phyloP scores from a whole-genome alignment of 371 early-diverging fungal genomes.

The Saksenaea oblongispora region DNA sequence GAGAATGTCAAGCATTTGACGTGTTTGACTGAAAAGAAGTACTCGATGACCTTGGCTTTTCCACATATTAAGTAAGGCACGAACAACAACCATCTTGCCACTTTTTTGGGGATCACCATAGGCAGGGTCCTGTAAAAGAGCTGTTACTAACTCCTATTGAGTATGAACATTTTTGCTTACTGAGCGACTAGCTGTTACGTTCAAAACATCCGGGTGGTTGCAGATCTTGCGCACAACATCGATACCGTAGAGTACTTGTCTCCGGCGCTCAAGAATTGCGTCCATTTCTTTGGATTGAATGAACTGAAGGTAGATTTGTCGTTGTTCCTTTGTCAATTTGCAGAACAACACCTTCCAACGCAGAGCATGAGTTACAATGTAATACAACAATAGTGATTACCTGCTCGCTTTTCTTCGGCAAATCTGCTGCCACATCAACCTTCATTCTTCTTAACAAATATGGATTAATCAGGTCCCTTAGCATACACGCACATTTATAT shows the following conservation, averaged over 20 bases:
- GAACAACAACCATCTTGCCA: slow-evolving; percentile 91
- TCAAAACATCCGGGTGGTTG: slow-evolving; percentile 92
- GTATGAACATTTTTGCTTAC: slow-evolving; percentile 7
- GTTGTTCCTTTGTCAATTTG: slow-evolving; percentile 81
- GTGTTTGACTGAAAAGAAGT: slow-evolving; percentile 94
- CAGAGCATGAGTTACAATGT: background rate
- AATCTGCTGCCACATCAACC: slow-evolving; percentile 86
- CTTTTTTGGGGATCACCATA: slow-evolving; percentile 71
- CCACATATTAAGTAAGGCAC: slow-evolving; percentile 87
- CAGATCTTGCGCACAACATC: slow-evolving; percentile 96
- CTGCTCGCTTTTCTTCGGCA: slow-evolving; percentile 94
- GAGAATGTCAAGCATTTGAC: slow-evolving; percentile 96
- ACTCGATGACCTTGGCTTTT: slow-evolving; percentile 83
- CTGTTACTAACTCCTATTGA: background rate
- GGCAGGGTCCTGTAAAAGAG: slow-evolving; percentile 37
- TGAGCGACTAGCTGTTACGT: slow-evolving; percentile 22
- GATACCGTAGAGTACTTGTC: slow-evolving; percentile 89
- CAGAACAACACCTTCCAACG: slow-evolving; percentile 77
- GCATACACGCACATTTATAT: slow-evolving; percentile 87
- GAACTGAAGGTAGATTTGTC: slow-evolving; percentile 75
- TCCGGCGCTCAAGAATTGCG: slow-evolving; percentile 79
- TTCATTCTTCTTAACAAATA: slow-evolving; percentile 95
- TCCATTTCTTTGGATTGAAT: slow-evolving; percentile 72
- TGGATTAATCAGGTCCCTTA: slow-evolving; percentile 93
- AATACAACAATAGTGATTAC: slow-evolving; percentile 29